Evolutionary conservation across 2,329 filamentous ascomycete genomes (phyloP), one percentile per base, ranked within the genome.

Genomic region (Hypoxylon rubiginosum): DNA sequence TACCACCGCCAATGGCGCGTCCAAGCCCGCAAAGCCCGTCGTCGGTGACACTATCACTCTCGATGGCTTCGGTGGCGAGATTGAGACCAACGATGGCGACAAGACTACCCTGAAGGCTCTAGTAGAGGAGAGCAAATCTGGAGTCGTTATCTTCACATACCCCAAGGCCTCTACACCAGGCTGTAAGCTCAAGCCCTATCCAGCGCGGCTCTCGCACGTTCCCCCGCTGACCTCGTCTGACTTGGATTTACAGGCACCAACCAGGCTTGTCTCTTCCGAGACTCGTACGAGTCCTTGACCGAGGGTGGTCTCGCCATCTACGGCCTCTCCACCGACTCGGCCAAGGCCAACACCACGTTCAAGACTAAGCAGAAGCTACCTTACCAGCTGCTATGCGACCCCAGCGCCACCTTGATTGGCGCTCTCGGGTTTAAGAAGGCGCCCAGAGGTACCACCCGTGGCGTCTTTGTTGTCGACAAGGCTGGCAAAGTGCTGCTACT

Each of bases 71-170:
- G 88, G 88, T 70, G 88, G 88, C 69, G 90, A 96, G 76, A 82
- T 99, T 69, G 89, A 96, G 83, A 96, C 91, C 68, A 90, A 98
- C 71, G 93, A 97, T 69, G 94, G 94, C 74, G 83, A 85, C 58
- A 92, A 91, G 82, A 94, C 91, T 5, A 93, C 89, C 1, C 83
- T 99, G 64, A 91, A 93, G 82, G 84, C 89, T 73, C 88, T 99
- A 24, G 86, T 97, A 52, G 91, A 93, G 55, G 87, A 91, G 76
- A 97, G 94, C 86, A 90, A 92, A 81, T 85, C 87, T 36, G 96
- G 95, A 26, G 91, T 98, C 46, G 93, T 97, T 34, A 83, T 98
- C 30, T 97, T 99, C 80, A 97, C 94, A 32, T 98, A 98, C 77
- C 96, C 96, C 64, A 97, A 92, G 82, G 96, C 96, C 11, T 96